These are phyloP conservation scores for Bacidia gigantensis DNA, from an alignment of 495 filamentous ascomycete species.

Conservation along the genomic window DNA sequence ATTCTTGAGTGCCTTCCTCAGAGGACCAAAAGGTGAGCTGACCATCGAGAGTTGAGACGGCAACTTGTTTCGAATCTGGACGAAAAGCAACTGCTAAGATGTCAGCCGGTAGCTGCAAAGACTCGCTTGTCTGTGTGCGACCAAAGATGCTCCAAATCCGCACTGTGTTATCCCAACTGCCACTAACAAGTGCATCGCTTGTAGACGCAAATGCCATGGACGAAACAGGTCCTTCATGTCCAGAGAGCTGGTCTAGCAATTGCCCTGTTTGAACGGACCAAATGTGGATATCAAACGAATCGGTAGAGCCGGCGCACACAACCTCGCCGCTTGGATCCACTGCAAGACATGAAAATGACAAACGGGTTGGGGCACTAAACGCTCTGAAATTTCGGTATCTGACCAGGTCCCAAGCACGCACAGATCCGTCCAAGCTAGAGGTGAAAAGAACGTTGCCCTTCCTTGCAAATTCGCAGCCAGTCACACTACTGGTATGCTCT, in stretches of 20 bases:
- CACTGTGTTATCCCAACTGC: slow-evolving; percentile 91
- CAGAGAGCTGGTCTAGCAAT: slow-evolving; percentile 75
- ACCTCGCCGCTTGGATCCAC: slow-evolving; percentile 96
- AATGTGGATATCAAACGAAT: slow-evolving; percentile 92
- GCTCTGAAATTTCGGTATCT: slow-evolving; percentile 94
- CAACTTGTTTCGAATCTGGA: slow-evolving; percentile 80
- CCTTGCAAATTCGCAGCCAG: slow-evolving; percentile 89
- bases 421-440: slow-evolving; percentile 79
- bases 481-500: slow-evolving; percentile 88
- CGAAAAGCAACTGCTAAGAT: slow-evolving; percentile 76
- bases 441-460: slow-evolving; percentile 92
- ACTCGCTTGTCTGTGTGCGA: slow-evolving; percentile 86
- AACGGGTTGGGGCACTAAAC: slow-evolving; percentile 79
- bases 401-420: slow-evolving; percentile 92
- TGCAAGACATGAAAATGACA: slow-evolving; percentile 85
- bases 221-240: slow-evolving; percentile 87
- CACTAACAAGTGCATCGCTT: slow-evolving; percentile 68
- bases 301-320: slow-evolving; percentile 84
- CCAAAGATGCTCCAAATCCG: slow-evolving; percentile 91
- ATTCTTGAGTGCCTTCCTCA: slow-evolving; percentile 67
- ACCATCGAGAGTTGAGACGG: slow-evolving; percentile 84
- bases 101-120: slow-evolving; percentile 78
- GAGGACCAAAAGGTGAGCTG: slow-evolving; percentile 93
- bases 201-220: slow-evolving; percentile 77
- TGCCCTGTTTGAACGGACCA: slow-evolving; percentile 99